These are phyloP conservation scores for Cytospora chrysosperma DNA, from an alignment of 2,329 filamentous ascomycete species.

Conservation along the genomic window DNA sequence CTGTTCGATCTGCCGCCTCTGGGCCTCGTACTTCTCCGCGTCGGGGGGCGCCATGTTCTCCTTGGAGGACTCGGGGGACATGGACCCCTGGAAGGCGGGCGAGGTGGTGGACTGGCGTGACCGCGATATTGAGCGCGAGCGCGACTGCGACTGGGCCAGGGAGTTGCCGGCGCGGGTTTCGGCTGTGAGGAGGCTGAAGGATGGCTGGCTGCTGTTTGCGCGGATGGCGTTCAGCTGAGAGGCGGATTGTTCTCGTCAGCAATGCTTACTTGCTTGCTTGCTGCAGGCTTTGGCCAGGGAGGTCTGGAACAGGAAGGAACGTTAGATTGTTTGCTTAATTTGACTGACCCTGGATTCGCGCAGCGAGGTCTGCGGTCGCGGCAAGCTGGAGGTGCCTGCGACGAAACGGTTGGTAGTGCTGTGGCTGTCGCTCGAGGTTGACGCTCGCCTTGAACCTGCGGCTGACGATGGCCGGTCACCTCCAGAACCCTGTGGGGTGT, in stretches of 20 bases:
- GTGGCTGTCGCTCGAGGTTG: too few species aligned
- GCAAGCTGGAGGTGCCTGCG: slow-evolving; percentile 28
- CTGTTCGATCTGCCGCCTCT: slow-evolving; percentile 64
- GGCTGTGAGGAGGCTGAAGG: slow-evolving; percentile 42
- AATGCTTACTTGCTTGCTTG: too few species aligned
- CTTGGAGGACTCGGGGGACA: slow-evolving; percentile 58
- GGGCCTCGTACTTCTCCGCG: slow-evolving; percentile 58
- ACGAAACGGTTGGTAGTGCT: slow-evolving; percentile 30
- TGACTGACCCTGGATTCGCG: slow-evolving; percentile 32
- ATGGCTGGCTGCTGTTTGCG: slow-evolving; percentile 31
- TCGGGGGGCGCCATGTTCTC: slow-evolving; percentile 60
- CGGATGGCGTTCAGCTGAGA: slow-evolving; percentile 32
- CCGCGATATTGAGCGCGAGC: slow-evolving; percentile 13
- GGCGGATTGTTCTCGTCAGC: neutral
- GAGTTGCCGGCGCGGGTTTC: slow-evolving; percentile 27
- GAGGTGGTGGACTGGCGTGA: slow-evolving; percentile 12
- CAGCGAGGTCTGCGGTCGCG: slow-evolving; percentile 30
- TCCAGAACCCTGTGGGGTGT: slow-evolving; percentile 29
- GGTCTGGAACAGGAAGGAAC: neutral
- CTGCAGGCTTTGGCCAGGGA: neutral
- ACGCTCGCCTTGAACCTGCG: slow-evolving; percentile 28
- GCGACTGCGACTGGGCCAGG: slow-evolving; percentile 4
- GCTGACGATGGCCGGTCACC: slow-evolving; percentile 26
- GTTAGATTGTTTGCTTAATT: neutral
- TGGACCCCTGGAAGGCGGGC: slow-evolving; percentile 35